These are phyloP conservation scores for Marasmius oreades DNA, from an alignment of 1,284 basidiomycete genomes.

Conservation along the genomic window DNA sequence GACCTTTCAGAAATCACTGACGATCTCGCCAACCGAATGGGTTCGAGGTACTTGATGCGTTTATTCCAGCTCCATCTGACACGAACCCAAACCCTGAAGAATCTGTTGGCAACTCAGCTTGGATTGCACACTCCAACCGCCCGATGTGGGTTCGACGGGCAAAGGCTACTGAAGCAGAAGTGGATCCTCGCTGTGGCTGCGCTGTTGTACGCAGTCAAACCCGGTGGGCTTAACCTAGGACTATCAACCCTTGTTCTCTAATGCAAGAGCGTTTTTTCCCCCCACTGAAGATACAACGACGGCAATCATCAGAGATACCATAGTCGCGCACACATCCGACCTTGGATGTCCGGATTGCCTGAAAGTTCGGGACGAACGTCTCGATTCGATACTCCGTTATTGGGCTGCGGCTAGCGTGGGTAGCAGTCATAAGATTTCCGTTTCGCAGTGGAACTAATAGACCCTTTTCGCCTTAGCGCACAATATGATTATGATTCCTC, in stretches of 20 bases:
- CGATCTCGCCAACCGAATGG: constrained; percentile 37
- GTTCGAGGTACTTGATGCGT: constrained; percentile 18
- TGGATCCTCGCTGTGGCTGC: neutral
- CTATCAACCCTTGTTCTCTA: neutral
- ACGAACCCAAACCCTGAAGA: neutral
- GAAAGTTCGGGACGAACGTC: neutral
- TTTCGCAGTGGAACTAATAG: neutral
- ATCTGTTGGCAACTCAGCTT: neutral
- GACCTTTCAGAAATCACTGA: constrained; percentile 37
- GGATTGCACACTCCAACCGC: neutral
- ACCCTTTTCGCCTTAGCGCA: neutral
- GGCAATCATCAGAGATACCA: neutral
- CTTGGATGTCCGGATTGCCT: neutral
- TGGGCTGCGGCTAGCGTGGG: neutral
- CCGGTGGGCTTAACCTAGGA: neutral
- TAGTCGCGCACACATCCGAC: neutral
- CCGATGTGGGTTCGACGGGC: neutral
- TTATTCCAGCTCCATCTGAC: neutral
- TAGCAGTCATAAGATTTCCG: neutral
- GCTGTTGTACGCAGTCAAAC: neutral
- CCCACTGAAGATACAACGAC: neutral
- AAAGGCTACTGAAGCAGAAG: neutral
- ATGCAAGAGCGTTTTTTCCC: neutral
- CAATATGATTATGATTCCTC: neutral
- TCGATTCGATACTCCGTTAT: neutral